Base-by-base conservation (phyloP, 2,329 filamentous ascomycete genomes). In the Fusarium tuaranense region DNA sequence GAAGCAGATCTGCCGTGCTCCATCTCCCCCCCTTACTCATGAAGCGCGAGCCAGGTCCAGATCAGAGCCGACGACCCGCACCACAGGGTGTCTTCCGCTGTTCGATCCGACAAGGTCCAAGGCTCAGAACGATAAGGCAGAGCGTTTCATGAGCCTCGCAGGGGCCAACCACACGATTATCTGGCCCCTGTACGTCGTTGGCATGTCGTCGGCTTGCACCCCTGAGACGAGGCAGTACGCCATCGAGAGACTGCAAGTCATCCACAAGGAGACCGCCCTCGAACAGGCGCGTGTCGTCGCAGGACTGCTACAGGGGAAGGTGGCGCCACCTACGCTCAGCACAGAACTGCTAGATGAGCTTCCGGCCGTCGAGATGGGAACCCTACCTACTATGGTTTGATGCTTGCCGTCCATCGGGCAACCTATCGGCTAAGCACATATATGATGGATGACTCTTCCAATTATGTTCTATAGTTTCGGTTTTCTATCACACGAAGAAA, bases 121-220 rank as follows among this genome's bases (percentile, higher is more conserved):
- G 18, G 78, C 78, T 39, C 74, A 78, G 16, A 81, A 82, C 22
- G 75, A 83, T 53, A 82, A 84, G 48, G 84, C 85, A 1, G 83
- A 84, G 67, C 82, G 86, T 27, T 87, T 87, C 76, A 85, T 88
- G 84, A 84, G 86, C 6, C 80, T 88, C 8, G 86, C 84, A 0
- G 86, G 86, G 10, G 83, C 86, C 1, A 86, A 86, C 27, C 86
- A 87, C 71, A 85, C 85, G 18, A 82, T 87, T 10, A 83, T 88
- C 44, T 88, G 86, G 86, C 87, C 87, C 6, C 81, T 88, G 5
- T 88, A 87, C 65, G 83, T 85, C 13, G 82, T 86, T 9, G 87
- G 87, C 63, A 84, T 87, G 77, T 87, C 86, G 22, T 85, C 86
- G 1, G 84, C 83, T 4, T 87, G 86, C 68, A 82, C 83, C 1